Evolutionary conservation across 345 rosid species (phyloP).

Genomic region (Syzygium oleosum): DNA sequence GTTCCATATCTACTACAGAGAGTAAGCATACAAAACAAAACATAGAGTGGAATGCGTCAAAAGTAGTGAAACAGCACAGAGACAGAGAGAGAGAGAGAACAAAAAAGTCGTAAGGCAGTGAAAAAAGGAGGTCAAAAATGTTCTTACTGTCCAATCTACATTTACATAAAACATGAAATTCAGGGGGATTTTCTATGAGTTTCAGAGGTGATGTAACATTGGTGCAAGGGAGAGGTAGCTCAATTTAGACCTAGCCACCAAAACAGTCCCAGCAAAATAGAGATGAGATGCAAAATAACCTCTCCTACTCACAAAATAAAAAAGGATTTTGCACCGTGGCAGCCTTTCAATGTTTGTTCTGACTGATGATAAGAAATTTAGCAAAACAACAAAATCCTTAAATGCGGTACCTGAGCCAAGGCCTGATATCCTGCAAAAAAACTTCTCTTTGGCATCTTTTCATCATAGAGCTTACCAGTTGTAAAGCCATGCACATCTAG

Average conservation of each 20-base stretch:
- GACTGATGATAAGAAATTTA: neutral
- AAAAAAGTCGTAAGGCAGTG: neutral
- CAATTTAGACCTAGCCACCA: neutral
- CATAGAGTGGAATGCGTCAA: neutral
- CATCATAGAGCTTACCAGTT: constrained; percentile 46
- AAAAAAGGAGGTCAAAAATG: neutral
- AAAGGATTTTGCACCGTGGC: neutral
- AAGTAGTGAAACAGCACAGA: neutral
- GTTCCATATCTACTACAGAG: constrained; percentile 77
- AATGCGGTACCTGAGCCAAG: constrained; percentile 80
- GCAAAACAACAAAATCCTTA: neutral
- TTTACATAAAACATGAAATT: neutral
- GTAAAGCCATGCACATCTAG: constrained; percentile 84
- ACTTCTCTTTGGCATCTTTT: constrained; percentile 59
- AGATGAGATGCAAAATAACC: neutral
- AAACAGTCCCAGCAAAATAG: neutral
- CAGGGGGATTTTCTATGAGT: neutral
- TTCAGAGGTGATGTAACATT: neutral
- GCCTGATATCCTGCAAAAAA: constrained; percentile 99
- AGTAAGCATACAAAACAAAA: neutral
- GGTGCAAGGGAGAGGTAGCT: neutral
- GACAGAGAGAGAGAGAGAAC: neutral
- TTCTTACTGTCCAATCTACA: neutral
- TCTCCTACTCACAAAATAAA: neutral
- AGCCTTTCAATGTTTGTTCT: neutral